Evolutionary conservation across 2,329 filamentous ascomycete species (phyloP).

Genomic region (Fusarium sp.): DNA sequence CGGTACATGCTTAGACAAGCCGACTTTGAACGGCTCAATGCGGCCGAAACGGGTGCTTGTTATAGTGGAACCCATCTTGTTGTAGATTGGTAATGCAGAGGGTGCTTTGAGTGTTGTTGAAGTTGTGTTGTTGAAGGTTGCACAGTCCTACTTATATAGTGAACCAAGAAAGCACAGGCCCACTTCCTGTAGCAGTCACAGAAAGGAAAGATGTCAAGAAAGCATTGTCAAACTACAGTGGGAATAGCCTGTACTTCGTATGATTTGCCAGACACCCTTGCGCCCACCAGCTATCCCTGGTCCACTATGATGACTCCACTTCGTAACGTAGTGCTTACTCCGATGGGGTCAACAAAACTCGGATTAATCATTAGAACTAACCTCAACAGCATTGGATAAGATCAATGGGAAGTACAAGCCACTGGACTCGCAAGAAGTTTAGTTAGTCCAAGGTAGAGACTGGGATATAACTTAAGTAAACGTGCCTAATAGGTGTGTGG

Average conservation of each 20-base stretch:
- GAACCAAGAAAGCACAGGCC: neutral
- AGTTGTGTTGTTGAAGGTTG: neutral
- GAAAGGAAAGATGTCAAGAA: neutral
- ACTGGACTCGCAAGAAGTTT: too few relatives aligned
- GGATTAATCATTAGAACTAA: too few relatives aligned
- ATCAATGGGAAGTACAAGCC: too few relatives aligned
- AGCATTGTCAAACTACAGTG: neutral
- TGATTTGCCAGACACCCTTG: neutral
- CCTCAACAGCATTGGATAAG: too few relatives aligned
- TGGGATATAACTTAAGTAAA: too few relatives aligned
- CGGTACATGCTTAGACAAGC: slow-evolving; percentile 21
- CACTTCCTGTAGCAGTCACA: neutral
- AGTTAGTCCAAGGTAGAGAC: too few relatives aligned
- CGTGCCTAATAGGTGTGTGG: too few relatives aligned
- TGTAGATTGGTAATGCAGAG: neutral
- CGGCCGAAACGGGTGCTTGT: neutral
- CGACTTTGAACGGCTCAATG: slow-evolving; percentile 18
- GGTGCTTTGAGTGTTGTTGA: neutral
- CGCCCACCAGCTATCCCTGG: neutral
- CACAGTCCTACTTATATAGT: neutral
- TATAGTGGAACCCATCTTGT: neutral
- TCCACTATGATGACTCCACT: neutral
- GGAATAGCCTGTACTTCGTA: neutral
- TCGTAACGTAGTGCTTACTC: neutral
- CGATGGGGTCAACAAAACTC: neutral